Percentiles rank a stretch among this genome's conserved stretches.
Evolutionary conservation across 2,329 filamentous ascomycete species (phyloP).

Genomic region (Seiridium cupressi): DNA sequence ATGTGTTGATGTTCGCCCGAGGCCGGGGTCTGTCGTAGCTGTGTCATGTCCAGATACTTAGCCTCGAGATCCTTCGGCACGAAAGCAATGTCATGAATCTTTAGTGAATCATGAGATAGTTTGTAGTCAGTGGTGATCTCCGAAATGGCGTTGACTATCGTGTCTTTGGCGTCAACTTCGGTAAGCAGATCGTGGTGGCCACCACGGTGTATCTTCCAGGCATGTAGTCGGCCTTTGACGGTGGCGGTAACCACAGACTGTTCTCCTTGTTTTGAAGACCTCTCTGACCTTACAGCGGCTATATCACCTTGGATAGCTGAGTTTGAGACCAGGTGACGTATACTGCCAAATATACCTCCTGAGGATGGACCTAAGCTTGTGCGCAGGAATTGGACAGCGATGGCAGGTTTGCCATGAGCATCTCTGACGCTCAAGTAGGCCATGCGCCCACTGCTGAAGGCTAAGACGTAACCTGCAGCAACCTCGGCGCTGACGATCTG

Average conservation of each 20-base stretch:
- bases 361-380: constrained; percentile 54
- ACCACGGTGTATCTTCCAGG: constrained; percentile 87
- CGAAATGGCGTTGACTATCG: constrained; percentile 62
- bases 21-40: constrained; percentile 48
- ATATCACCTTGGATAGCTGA: constrained; percentile 73
- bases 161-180: constrained; percentile 68
- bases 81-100: constrained; percentile 78
- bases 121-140: constrained; percentile 48
- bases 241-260: constrained; percentile 81
- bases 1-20: constrained; percentile 56
- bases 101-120: constrained; percentile 59
- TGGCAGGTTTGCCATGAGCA: constrained; percentile 77
- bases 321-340: constrained; percentile 73
- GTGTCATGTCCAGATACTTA: constrained; percentile 49
- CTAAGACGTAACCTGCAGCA: constrained; percentile 80
- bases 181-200: constrained; percentile 75
- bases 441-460: constrained; percentile 81
- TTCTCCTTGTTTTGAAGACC: constrained; percentile 72
- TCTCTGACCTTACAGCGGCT: constrained; percentile 74
- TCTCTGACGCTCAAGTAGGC: constrained; percentile 87
- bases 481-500: constrained; percentile 80
- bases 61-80: constrained; percentile 52
- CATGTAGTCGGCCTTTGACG: constrained; percentile 72
- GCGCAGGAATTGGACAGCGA: constrained; percentile 75
- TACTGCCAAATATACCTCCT: constrained; percentile 75